Percentiles rank a stretch among this genome's conserved stretches.
These are phyloP conservation scores for Nicotiana noctiflora DNA, from an alignment of 257 asterid genomes.

Conservation along the genomic window DNA sequence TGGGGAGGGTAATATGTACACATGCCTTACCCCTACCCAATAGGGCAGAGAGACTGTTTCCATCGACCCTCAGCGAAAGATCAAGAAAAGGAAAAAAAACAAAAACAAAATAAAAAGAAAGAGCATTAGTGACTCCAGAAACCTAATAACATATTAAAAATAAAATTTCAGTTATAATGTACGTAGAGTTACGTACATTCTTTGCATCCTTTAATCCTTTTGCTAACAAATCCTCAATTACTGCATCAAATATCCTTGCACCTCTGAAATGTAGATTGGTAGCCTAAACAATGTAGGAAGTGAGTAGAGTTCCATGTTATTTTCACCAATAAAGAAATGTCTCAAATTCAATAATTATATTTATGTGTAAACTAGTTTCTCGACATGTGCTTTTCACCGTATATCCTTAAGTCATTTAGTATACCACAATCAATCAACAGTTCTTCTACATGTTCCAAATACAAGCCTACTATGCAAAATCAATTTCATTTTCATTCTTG, in stretches of 20 bases:
- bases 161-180: background rate
- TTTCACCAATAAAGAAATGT: background rate
- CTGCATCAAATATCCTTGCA: conserved; percentile 5
- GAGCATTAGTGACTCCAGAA: no score
- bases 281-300: background rate
- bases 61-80: no score
- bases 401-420: no score
- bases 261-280: conserved; percentile 8
- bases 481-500: background rate
- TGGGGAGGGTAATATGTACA: no score
- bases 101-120: no score
- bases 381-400: no score
- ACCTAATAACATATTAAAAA: no score
- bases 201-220: background rate
- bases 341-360: background rate
- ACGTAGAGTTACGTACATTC: background rate
- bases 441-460: background rate
- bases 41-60: no score
- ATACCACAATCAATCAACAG: background rate
- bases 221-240: background rate
- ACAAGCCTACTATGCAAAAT: background rate
- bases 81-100: no score
- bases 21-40: no score
- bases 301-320: background rate
- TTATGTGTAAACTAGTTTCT: background rate